A percentile compares a stretch with the other conserved stretches of the same genome.
Evolutionary conservation across 805 yeast genomes (phyloP).

Genomic region (Lipomyces oligophaga): DNA sequence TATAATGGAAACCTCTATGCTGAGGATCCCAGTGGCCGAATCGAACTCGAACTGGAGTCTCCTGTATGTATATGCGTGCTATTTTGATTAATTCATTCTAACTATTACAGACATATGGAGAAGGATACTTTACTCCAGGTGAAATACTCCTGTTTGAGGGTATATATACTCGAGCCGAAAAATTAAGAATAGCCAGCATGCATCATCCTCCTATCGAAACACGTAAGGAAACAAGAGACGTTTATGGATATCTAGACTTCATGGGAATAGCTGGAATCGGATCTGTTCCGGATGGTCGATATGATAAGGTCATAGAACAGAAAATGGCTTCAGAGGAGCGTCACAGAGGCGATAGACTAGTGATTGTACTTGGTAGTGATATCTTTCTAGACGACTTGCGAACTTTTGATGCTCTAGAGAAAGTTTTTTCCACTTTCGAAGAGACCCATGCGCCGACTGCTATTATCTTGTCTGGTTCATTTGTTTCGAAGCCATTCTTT

Average conservation of each 20-base stretch:
- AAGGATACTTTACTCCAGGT: constrained; percentile 66
- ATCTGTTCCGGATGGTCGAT: constrained; percentile 45
- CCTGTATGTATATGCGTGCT: constrained; percentile 37
- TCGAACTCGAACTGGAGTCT: constrained; percentile 54
- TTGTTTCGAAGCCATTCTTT: constrained; percentile 60
- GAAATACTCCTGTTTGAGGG: constrained; percentile 82
- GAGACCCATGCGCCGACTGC: constrained; percentile 62
- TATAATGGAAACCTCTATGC: constrained; percentile 66
- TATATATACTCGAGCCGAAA: constrained; percentile 54
- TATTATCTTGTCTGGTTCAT: constrained; percentile 79
- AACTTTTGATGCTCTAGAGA: constrained; percentile 60
- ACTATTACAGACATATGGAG: constrained; percentile 48
- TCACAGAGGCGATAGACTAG: constrained; percentile 45
- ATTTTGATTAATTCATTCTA: neutral
- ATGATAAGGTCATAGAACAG: constrained; percentile 57
- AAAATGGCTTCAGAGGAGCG: constrained; percentile 57
- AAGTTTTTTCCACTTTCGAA: constrained; percentile 55
- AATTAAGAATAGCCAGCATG: constrained; percentile 69
- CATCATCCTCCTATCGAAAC: constrained; percentile 88
- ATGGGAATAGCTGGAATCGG: constrained; percentile 41
- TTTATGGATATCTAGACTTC: constrained; percentile 76
- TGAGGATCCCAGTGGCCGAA: constrained; percentile 76
- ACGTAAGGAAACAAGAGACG: constrained; percentile 60
- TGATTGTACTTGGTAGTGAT: constrained; percentile 73
- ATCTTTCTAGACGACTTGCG: constrained; percentile 58